Conservation (phyloP, 2,329 filamentous ascomycete genomes). For the Phaeosphaeria sp. region DNA sequence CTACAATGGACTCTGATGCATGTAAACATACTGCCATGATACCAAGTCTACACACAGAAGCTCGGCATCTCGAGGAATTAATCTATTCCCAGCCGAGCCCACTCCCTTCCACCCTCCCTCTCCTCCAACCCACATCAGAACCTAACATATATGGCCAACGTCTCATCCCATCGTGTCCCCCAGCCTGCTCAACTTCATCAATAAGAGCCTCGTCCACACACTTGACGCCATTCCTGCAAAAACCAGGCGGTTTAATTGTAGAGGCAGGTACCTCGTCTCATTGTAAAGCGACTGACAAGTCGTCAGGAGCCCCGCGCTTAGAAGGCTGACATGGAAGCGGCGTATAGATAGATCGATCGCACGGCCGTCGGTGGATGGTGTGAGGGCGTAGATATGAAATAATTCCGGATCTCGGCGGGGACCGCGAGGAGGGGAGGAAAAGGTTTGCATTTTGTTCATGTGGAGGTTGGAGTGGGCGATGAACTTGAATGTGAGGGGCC, state of each 20-base stretch:
- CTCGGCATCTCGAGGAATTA: too few relatives aligned
- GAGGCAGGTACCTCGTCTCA: too few relatives aligned
- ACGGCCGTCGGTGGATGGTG: slow-evolving; percentile 4
- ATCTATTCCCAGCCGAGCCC: too few relatives aligned
- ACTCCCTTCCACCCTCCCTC: too few relatives aligned
- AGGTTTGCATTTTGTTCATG: too few relatives aligned
- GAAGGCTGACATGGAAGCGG: not conserved
- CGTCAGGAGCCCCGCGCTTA: too few relatives aligned
- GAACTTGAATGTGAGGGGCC: too few relatives aligned
- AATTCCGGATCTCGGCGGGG: slow-evolving; percentile 17
- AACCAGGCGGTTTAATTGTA: too few relatives aligned
- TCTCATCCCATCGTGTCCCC: not conserved
- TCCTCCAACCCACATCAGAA: not conserved
- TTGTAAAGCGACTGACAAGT: too few relatives aligned
- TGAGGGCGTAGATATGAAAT: slow-evolving; percentile 19
- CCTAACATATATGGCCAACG: not conserved
- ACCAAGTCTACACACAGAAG: too few relatives aligned
- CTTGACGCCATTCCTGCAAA: not conserved
- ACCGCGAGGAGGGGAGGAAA: slow-evolving; percentile 9
- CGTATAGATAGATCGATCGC: slow-evolving; percentile 3
- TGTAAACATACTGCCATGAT: too few relatives aligned
- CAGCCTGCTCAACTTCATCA: not conserved
- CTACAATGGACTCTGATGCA: not conserved
- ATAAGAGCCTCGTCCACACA: not conserved
- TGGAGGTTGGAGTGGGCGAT: too few relatives aligned